Base-by-base conservation (phyloP, 225 moss, liverwort and hornwort genomes). In the Bryum argenteum region DNA sequence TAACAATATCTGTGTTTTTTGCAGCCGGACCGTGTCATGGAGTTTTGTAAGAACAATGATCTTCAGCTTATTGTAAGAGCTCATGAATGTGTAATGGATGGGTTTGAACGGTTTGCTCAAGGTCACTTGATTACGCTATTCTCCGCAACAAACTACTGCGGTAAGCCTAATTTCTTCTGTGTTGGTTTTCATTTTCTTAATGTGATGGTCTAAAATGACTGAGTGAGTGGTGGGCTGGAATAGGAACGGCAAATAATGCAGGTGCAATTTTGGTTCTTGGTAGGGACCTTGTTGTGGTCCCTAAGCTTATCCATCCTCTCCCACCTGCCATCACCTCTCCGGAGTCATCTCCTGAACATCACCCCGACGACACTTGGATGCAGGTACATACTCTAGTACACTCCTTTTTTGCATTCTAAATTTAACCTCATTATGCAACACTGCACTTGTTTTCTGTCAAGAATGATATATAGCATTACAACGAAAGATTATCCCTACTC, bases 11-110 rank as follows among this genome's bases (percentile, higher is more conserved):
- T 52, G 48, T 79, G 72, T 16, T 24, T 74, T 74, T 43, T 63
- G 62, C 90, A 97, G 94, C 97, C 94, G 24, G 97, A 98, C 37
- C 88, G 97, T 59, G 97, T 98, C 1, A 87, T 98, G 89, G 97
- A 98, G 54, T 98, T 98, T 16, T 98, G 97, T 75, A 98, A 98
- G 73, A 92, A 94, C 67, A 98, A 98, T 65, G 94, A 98, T 76
- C 86, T 98, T 63, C 97, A 98, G 81, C 89, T 98, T 11, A 98
- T 98, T 74, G 97, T 98, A 15, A 85, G 97, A 64, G 97, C 97
- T 24, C 97, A 98, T 79, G 97, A 98, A 80, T 98, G 97, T 77
- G 97, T 98, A 17, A 98, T 98, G 97, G 97, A 98, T 59, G 97
- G 97, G 1, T 98, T 98, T 78, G 97, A 98, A 73, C 94, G 94